Evolutionary conservation across 148 eudicot genomes (phyloP), one percentile per base, ranked within the genome.

Genomic region (Talinum fruticosum): DNA sequence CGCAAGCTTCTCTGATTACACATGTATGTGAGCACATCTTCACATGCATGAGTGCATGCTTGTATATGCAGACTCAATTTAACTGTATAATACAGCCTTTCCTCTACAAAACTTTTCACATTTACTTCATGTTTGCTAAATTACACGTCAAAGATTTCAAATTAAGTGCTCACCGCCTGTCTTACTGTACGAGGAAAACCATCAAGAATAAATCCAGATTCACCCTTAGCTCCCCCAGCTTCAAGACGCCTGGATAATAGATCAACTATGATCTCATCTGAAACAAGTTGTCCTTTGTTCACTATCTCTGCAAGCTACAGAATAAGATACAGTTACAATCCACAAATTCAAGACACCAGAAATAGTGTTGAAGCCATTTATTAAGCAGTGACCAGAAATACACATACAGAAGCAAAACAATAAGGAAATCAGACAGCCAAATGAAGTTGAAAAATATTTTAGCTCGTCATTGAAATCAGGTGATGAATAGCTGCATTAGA

Each of bases 181-280:
- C 90, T 86, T 75, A 94, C 80, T 45, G 98, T 94, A 37, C 98
- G 93, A 34, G 98, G 98, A 79, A 94, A 94, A 66, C 98, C 98
- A 73, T 94, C 98, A 57, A 94, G 98, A 74, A 94, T 89, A 86
- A 94, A 94, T 51, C 98, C 98, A 3, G 93, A 82, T 89, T 90
- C 91, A 75, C 94, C 98, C 71, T 87, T 88, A 28, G 87, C 81
- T 72, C 88, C 89, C 76, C 90, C 97, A 77, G 83, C 90, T 82
- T 92, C 92, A 85, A 94, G 97, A 73, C 91, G 90, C 80, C 87
- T 87, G 51, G 98, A 94, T 74, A 94, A 82, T 38, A 94, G 79
- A 78, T 89, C 86, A 75, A 94, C 82, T 78, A 94, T 88, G 75
- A 92, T 83, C 72, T 92, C 95, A 79, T 94, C 98, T 38, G 98